Evolutionary conservation across 192 early-diverging fungal species (phyloP), one percentile per base, ranked within the genome.

Genomic region (Coemansia sp.): DNA sequence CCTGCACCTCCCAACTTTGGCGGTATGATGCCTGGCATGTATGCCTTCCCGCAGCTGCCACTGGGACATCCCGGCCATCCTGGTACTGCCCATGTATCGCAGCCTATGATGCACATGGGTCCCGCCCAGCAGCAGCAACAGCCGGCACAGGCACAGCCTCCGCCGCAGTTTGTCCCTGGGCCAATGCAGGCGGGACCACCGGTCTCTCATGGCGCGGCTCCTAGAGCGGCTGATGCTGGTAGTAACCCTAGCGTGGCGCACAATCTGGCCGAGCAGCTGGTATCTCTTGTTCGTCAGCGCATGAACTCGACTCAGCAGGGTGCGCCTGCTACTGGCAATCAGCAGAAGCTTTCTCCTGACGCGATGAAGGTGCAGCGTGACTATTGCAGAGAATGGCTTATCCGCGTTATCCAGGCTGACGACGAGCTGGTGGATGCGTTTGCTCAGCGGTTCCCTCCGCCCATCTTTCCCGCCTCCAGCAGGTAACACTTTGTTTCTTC

Each of bases 351-450:
- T n/a, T 5, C 68, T 20, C 52, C 69, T 10, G 44, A 44, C 20
- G 75, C 69, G 11, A 41, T 47, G 18, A 75, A 71, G 73, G 47
- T 49, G 65, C 81, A 84, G 77, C 76, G 81, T 34, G 77, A 78
- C 62, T 84, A 78, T 42, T 84, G 81, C 68, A 65, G 81, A 57
- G 73, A 79, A 38, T 84, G 81, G 81, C 77, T 84, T 34, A 67
- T 84, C 34, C 81, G 76, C 12, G 81, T 84, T 65, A 84, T 84
- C 49, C 76, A 70, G 55, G 70, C 77, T 27, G 81, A 84, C 63
- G 76, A 84, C 63, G 81, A 84, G 71, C 81, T 84, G 52, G 81
- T 84, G 46, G 81, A 84, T 65, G 81, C 76, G 46, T 84, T 84
- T 74, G 81, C 74, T 3, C 76, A 72, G 71, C 76, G 81, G 40